A percentile compares a stretch with the other conserved stretches of the same genome.
Conservation (phyloP, 495 filamentous ascomycete genomes). For the Talaromyces stipitatus region DNA sequence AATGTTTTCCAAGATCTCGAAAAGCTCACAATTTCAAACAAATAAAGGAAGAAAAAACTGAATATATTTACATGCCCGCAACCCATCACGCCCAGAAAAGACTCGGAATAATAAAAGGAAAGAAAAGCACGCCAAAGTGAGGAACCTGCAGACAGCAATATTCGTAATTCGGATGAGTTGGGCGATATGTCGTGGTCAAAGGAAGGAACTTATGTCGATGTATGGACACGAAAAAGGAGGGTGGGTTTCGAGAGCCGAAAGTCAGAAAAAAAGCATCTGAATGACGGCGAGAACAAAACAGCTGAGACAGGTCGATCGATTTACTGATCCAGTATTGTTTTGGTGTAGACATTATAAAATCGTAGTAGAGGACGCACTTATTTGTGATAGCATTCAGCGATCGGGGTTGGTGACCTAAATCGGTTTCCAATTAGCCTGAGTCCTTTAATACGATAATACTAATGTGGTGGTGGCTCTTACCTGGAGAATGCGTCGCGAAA, state of each 20-base stretch:
- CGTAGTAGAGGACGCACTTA: background rate
- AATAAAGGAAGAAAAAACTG: background rate
- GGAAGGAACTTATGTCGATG: background rate
- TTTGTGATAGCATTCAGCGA: conserved; percentile 8
- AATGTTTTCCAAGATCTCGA: background rate
- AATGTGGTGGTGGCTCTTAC: conserved; percentile 54
- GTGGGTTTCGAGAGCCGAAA: background rate
- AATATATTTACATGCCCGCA: background rate
- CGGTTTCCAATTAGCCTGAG: conserved; percentile 2
- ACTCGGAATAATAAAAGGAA: background rate
- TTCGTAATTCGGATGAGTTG: conserved; percentile 3
- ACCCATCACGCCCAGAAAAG: background rate
- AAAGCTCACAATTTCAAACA: background rate
- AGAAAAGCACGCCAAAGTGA: background rate
- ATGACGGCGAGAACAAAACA: background rate
- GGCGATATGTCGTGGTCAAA: conserved; percentile 1
- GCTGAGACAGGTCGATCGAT: background rate
- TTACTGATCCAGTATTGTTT: background rate
- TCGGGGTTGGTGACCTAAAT: conserved; percentile 45
- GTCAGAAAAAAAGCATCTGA: background rate
- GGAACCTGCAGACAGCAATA: conserved; percentile 1
- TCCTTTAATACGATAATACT: background rate
- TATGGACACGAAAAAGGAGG: conserved; percentile 1
- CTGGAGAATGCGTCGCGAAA: conserved; percentile 91
- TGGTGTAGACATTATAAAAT: background rate